Evolutionary conservation across 768 basidiomycete species (phyloP).

Genomic region (Omphalotus guepiniiformis): DNA sequence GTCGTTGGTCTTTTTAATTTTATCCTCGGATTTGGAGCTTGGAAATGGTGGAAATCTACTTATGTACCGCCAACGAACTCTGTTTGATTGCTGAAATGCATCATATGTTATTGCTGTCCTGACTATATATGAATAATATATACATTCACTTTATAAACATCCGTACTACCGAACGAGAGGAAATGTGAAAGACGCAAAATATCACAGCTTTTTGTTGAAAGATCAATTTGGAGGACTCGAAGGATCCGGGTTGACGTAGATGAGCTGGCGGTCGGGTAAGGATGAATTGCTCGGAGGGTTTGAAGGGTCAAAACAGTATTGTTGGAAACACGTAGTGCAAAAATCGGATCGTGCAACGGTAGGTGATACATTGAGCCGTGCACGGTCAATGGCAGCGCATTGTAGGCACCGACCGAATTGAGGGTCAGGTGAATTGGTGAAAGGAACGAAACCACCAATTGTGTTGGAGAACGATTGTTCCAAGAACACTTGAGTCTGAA

Average conservation of each 20-base stretch:
- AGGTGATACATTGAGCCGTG: constrained; percentile 36
- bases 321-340: constrained; percentile 44
- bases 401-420: constrained; percentile 63
- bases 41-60: constrained; percentile 52
- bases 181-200: too few species aligned
- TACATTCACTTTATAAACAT: too few species aligned
- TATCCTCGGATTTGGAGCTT: constrained; percentile 60
- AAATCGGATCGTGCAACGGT: constrained; percentile 34
- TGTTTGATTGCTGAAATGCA: not conserved
- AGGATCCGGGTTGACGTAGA: not conserved
- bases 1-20: constrained; percentile 71
- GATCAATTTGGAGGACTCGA: too few species aligned
- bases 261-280: constrained; percentile 30
- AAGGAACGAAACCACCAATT: constrained; percentile 56
- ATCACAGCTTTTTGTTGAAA: too few species aligned
- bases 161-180: too few species aligned
- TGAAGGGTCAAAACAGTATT: constrained; percentile 50
- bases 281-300: constrained; percentile 37
- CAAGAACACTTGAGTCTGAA: constrained; percentile 53
- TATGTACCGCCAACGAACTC: not conserved
- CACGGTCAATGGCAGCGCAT: constrained; percentile 57
- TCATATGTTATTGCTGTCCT: too few species aligned
- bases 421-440: constrained; percentile 56
- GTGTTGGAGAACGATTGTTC: constrained; percentile 54
- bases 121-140: too few species aligned